phyloP scores from a whole-genome alignment of 352 stramenopile genomes.

The Discostella stelligera region DNA sequence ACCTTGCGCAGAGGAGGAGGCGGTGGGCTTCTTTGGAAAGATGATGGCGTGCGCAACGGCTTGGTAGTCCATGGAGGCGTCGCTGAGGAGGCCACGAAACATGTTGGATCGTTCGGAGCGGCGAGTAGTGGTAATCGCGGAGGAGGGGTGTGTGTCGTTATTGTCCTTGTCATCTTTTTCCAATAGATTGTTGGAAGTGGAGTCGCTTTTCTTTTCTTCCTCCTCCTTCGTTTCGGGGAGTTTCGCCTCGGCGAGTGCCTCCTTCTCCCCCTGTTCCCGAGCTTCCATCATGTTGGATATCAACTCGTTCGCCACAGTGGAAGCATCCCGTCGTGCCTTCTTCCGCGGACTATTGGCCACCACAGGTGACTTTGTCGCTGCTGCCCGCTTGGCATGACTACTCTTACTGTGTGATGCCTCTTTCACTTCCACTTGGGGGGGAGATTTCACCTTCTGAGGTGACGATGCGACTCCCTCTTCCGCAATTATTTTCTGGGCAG shows the following conservation, averaged over 20 bases:
- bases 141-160: background rate
- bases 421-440: background rate
- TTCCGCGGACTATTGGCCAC: background rate
- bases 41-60: background rate
- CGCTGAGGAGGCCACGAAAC: background rate
- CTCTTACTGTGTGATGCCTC: background rate
- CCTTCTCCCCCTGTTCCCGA: background rate
- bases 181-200: background rate
- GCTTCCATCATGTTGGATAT: slow-evolving; percentile 2
- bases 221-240: background rate
- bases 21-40: background rate
- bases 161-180: background rate
- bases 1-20: background rate
- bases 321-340: background rate
- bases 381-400: background rate
- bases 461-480: background rate
- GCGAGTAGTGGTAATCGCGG: background rate
- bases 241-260: background rate
- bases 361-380: background rate
- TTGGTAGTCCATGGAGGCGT: background rate
- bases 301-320: slow-evolving; percentile 2
- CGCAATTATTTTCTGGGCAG: background rate
- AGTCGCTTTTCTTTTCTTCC: background rate
- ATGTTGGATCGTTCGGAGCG: background rate
- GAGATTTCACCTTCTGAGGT: background rate